Base-by-base conservation (phyloP, 1,284 basidiomycete genomes). In the Leccinum fallax region DNA sequence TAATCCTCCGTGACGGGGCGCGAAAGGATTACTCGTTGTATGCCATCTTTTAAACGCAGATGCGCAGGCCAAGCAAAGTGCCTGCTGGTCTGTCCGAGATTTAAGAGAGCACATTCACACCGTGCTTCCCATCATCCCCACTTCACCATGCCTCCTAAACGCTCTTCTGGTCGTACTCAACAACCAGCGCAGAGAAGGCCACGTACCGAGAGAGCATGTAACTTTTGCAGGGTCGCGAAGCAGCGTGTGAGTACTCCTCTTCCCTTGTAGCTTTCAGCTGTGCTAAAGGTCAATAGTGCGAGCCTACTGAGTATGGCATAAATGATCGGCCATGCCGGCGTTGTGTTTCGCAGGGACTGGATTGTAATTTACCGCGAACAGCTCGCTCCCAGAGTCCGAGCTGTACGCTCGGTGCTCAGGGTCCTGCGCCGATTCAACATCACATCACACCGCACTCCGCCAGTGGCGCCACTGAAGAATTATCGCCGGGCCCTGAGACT, bases 311-410 rank as follows among this genome's bases (percentile, higher is more conserved):
- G 32, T 71, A 59, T 19, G 70, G 62, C 15, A 58, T 32, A 26
- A 62, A 36, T 16, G 63, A 71, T 63, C 57, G 53, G 4, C 63
- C 70, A 21, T 71, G 70, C 48, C 63, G 62, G 58, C 73, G 71
- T 43, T 71, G 70, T 61, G 34, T 64, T 49, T 36, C 4, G 52
- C 64, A 58, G 11, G 24, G 21, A 16, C 7, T 65, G 13, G 53
- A 60, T 0, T 71, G 70, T 26, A 59, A 9, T 19, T 40, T 71
- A 24, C 5, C 60, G 40, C 61, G 58, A 26, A 49, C 4, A 24
- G 43, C 67, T 38, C 71, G 63, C 34, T 71, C 70, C 34, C 65
- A 65, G 60, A 74, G 72, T 52, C 72, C 70, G 52, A 59, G 65
- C 57, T 56, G 61, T 19, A 59, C 57, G 19, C 30, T 54, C 53